Evolutionary conservation across 2,329 filamentous ascomycete genomes (phyloP).

Genomic region (Blastomyces parvus): DNA sequence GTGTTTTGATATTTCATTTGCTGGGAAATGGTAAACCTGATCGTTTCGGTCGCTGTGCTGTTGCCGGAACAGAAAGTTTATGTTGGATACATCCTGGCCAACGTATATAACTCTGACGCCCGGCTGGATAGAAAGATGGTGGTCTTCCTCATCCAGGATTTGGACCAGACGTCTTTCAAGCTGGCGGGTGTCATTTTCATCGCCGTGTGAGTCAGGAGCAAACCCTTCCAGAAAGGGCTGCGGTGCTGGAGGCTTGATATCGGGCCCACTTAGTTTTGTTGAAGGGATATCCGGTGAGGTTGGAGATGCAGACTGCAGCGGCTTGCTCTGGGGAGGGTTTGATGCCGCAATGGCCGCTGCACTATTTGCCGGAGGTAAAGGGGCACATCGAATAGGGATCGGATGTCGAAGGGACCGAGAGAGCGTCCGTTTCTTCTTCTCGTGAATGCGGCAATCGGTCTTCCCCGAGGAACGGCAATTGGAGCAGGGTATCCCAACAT

Average conservation of each 20-base stretch:
- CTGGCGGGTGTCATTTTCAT: slow-evolving; percentile 34
- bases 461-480: slow-evolving; percentile 39
- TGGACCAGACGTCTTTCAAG: slow-evolving; percentile 42
- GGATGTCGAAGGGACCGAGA: slow-evolving; percentile 35
- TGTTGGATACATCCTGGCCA: slow-evolving; percentile 47
- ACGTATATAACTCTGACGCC: slow-evolving; percentile 46
- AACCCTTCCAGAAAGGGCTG: slow-evolving; percentile 21
- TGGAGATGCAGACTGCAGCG: slow-evolving; percentile 7
- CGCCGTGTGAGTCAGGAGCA: slow-evolving; percentile 24
- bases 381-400: slow-evolving; percentile 39
- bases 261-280: neutral
- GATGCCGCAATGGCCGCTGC: slow-evolving; percentile 1
- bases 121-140: slow-evolving; percentile 39
- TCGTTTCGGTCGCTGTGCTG: slow-evolving; percentile 35
- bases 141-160: slow-evolving; percentile 41
- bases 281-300: neutral
- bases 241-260: slow-evolving; percentile 16
- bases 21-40: slow-evolving; percentile 37
- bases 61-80: slow-evolving; percentile 47
- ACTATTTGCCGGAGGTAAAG: slow-evolving; percentile 15
- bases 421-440: slow-evolving; percentile 42
- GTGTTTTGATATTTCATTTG: slow-evolving; percentile 36
- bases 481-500: slow-evolving; percentile 41
- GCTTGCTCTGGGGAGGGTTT: slow-evolving; percentile 7
- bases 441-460: slow-evolving; percentile 39